Base-by-base conservation (phyloP, 768 basidiomycete genomes). In the Phylloporus scabripes region DNA sequence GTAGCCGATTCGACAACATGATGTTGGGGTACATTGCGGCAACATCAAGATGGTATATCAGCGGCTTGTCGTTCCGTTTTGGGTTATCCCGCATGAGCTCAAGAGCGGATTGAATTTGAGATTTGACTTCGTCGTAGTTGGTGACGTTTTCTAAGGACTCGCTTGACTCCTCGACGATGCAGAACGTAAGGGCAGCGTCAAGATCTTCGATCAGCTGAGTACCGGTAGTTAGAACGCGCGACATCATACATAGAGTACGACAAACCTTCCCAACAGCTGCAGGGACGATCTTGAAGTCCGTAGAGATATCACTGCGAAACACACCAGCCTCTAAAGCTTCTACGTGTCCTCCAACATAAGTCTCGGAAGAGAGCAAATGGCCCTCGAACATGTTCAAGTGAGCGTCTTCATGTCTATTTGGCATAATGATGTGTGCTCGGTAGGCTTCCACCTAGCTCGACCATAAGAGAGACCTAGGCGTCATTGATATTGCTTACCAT, bases 21-120 rank as follows among this genome's bases (percentile, higher is more conserved):
- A 99, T 98, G 69, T 98, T 99, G 49, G 96, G 96, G 66, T 99
- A 98, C 96, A 99, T 99, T 54, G 96, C 96, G 2, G 96, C 96
- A 54, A 99, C 96, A 61, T 99, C 96, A 60, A 98, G 70, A 68
- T 99, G 96, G 70, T 99, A 99, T 62, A 99, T 98, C 54, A 98
- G 81, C 0, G 96, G 96, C 11, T 83, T 88, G 72, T 98, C 94
- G 37, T 75, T 74, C 12, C 95, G 89, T 46, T 83, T 79, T 0
- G 96, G 95, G 51, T 87, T 82, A 70, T 98, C 93, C 23, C 92
- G 91, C 76, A 98, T 86, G 55, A 82, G 64, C 63, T 95, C 92
- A 24, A 99, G 82, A 40, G 85, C 82, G 0, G 73, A 63, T 53
- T 77, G 77, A 49, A 99, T 96, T 52, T 85, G 72, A 15, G 68